Evolutionary conservation across 106 monocot species (phyloP), one percentile per base, ranked within the genome.

Genomic region (Dendrobium catenatum): DNA sequence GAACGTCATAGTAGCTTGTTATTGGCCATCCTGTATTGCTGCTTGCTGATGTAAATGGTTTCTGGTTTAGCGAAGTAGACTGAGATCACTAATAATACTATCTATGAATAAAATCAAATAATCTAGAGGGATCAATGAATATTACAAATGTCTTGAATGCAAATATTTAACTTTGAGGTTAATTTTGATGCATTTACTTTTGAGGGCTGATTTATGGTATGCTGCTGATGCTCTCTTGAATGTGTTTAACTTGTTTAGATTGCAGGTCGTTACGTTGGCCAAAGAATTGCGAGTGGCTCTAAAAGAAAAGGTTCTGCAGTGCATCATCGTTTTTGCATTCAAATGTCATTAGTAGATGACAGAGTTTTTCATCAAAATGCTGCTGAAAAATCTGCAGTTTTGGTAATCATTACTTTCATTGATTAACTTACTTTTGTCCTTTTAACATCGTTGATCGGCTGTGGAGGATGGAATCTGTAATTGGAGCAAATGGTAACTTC

Each of bases 301-400:
- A 42, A 74, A 42, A 44, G 74, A 74, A 74, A 44, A 42, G 20
- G 40, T 6, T 74, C 74, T 44, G 43, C 41, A 42, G 74, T 20
- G 43, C n/a, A 43, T 74, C 74, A 20, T 44, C 19, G 74, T 43
- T 74, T 74, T 74, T 13, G 17, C n/a, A 74, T 37, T 42, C 74
- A 29, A 42, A 43, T 74, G 74, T 42, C 74, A 22, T 74, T 74
- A 44, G 74, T 74, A 43, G 74, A 74, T 44, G 43, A 74, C 11
- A 74, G 19, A 74, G 43, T 44, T 42, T 42, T 74, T 74, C 74
- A 74, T n/a, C 74, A 42, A 74, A 42, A 74, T 17, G 43, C 11
- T 74, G 74, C 43, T 74, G 43, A 74, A 37, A 74, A 74, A 74
- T 74, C 74, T 43, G 42, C 43, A 19, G 20, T 74, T 74, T 13